A percentile compares a stretch with the other conserved stretches of the same genome.
These are phyloP conservation scores for Colletotrichum sp. DNA, from an alignment of 2,329 filamentous ascomycete species.

Conservation along the genomic window DNA sequence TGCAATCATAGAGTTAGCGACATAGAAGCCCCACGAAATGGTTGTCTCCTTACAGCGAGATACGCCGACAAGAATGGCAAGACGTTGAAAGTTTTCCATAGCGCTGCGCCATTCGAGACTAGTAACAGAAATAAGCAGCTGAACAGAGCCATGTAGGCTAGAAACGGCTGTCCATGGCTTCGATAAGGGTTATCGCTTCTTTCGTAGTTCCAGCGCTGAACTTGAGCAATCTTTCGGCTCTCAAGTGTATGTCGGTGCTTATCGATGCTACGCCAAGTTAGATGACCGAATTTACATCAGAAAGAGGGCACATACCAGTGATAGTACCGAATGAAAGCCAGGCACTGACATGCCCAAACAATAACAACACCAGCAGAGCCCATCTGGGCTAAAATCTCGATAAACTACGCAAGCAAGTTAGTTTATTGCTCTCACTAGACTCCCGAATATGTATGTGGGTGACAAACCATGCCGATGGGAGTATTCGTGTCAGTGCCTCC, in stretches of 20 bases:
- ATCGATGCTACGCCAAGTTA: slow-evolving; percentile 20
- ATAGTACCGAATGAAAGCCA: slow-evolving; percentile 44
- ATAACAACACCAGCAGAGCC: slow-evolving; percentile 38
- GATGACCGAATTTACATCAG: not conserved
- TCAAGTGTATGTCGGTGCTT: slow-evolving; percentile 27
- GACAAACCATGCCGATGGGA: not conserved
- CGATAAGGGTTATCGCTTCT: slow-evolving; percentile 41
- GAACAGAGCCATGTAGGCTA: slow-evolving; percentile 36
- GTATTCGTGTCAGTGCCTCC: not conserved
- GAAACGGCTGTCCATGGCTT: slow-evolving; percentile 40
- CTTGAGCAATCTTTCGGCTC: slow-evolving; percentile 25
- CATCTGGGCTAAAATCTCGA: slow-evolving; percentile 42
- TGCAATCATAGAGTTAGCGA: not conserved
- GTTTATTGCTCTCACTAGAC: not conserved
- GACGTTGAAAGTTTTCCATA: not conserved
- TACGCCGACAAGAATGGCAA: not conserved
- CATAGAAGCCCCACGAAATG: not conserved
- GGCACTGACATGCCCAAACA: slow-evolving; percentile 45
- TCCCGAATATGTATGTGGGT: no score
- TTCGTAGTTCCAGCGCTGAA: slow-evolving; percentile 28
- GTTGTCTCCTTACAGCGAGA: not conserved
- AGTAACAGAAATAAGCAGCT: not conserved
- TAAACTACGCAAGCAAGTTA: slow-evolving; percentile 31
- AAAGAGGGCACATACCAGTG: slow-evolving; percentile 27
- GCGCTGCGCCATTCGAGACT: not conserved